These are phyloP conservation scores for Pythium volutum DNA, from an alignment of 352 stramenopile species.

Conservation along the genomic window DNA sequence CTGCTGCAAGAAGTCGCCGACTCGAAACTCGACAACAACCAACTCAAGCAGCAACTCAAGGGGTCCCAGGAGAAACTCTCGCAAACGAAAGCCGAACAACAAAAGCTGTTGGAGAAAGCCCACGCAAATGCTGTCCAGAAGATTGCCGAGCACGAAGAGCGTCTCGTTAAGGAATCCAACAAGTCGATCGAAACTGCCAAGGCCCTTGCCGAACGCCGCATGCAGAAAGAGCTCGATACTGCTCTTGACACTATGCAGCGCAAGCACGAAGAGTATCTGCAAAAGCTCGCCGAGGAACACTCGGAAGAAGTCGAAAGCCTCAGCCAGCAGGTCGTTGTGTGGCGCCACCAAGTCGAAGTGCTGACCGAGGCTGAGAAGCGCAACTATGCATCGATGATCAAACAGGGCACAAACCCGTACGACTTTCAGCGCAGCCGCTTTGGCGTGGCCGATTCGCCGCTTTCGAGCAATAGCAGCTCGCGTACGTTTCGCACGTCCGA, in stretches of 20 bases:
- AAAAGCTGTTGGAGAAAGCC: conserved; percentile 44
- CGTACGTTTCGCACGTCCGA: conserved; percentile 21
- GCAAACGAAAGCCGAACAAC: conserved; percentile 36
- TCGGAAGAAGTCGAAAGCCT: conserved; percentile 80
- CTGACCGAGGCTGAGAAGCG: conserved; percentile 79
- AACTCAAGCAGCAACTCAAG: conserved; percentile 33
- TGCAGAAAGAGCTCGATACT: conserved; percentile 50
- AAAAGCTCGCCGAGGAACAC: conserved; percentile 78
- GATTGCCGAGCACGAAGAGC: conserved; percentile 61
- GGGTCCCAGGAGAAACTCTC: conserved; percentile 35
- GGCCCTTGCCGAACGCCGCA: conserved; percentile 44
- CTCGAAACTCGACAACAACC: conserved; percentile 34
- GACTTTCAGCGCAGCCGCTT: conserved; percentile 56
- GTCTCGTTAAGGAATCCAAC: conserved; percentile 73
- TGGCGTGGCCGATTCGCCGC: conserved; percentile 28
- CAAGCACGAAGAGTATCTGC: conserved; percentile 71
- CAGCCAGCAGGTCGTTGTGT: conserved; percentile 77
- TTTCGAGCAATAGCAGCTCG: conserved; percentile 16
- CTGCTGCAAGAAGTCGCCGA: conserved; percentile 42
- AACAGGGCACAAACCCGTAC: conserved; percentile 57
- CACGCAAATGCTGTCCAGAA: conserved; percentile 40
- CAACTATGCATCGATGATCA: conserved; percentile 64
- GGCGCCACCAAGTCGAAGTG: conserved; percentile 83
- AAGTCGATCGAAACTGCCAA: conserved; percentile 73
- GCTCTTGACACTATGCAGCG: conserved; percentile 50